Base-by-base conservation (phyloP, 2,329 filamentous ascomycete species). In the Allantophomopsis lycopodina region DNA sequence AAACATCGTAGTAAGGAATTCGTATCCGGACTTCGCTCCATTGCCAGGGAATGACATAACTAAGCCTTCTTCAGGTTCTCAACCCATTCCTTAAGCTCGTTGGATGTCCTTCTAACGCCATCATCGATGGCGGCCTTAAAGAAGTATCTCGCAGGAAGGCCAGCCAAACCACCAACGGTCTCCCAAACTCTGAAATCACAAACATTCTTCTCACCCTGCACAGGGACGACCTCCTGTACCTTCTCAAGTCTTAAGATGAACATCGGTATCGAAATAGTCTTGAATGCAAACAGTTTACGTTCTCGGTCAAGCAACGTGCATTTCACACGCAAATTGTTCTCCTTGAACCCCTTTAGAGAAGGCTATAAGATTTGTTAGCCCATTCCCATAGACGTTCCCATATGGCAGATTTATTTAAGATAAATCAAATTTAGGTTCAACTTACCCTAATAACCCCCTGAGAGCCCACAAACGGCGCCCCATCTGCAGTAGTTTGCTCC, bases 111-210 rank as follows among this genome's bases (percentile, higher is more conserved):
- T 15, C 12, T 15, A 4, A 10, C 7, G 15, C 6, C 32, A 15
- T 34, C 32, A 17, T 14, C 32, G 7, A 34, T 3, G 14, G 6
- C 12, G 4, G 5, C 32, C 16, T 34, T 14, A 2, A 17, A 3
- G 7, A 15, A 15, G 12, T 17, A 15, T 17, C 32, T 14, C 10
- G 16, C 16, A 34, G 16, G 14, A 37, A 48, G 50, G 8, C 47
- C 44, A 36, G 42, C 50, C 8, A 48, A 10, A 7, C 48, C 50
- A 14, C 42, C 33, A 12, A 44, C 8, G 3, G 47, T 52, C 7
- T 39, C 36, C 35, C 40, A 50, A 11, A 40, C 46, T 17, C 48
- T 39, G 36, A 48, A 50, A 34, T 52, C 48, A 33, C 46, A 52
- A 16, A 40, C 18, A 11, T 35, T 41, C 6, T 40, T 40, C 8